Evolutionary conservation across 495 filamentous ascomycete genomes (phyloP), one percentile per base, ranked within the genome.

Genomic region (Amniculicola lignicola): DNA sequence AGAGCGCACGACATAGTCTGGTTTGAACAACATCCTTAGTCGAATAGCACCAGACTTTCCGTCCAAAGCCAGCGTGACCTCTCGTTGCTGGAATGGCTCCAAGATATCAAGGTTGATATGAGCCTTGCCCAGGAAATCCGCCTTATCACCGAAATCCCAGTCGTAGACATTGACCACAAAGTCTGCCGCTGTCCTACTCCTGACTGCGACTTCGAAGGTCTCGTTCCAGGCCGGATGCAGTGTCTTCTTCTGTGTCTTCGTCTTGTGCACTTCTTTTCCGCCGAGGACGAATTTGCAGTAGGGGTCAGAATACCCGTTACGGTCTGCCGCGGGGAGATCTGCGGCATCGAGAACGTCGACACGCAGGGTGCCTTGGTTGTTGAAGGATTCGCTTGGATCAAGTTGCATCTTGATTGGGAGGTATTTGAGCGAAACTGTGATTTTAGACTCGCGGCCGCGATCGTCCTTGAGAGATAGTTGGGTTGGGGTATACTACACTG

Each of bases 211-310:
- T 65, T 96, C 93, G 67, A 97, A 97, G 65, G 81, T 85, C 65
- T 99, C 94, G 63, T 96, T 96, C 93, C 93, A 99, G 0, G 83
- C 79, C 7, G 93, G 93, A 57, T 92, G 84, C 10, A 97, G 78
- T 0, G 92, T 96, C 79, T 97, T 99, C 82, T 97, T 96, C 67
- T 92, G 87, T 3, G 84, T 82, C 70, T 95, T 89, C 31, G 90
- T 94, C 75, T 97, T 97, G 79, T 85, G 86, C 14, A 99, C 77
- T 28, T 88, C 84, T 65, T 90, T 83, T 35, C 84, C 91, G 65
- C 90, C 88, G 43, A 97, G 76, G 57, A 84, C 81, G 70, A 99
- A 97, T 62, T 93, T 94, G 78, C 88, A 94, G 75, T 88, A 99
- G 3, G 93, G 93, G 63, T 99, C 93, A 65, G 89, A 95, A 77